Conservation (phyloP, 306 rosid genomes). For the Vicia villosa region DNA sequence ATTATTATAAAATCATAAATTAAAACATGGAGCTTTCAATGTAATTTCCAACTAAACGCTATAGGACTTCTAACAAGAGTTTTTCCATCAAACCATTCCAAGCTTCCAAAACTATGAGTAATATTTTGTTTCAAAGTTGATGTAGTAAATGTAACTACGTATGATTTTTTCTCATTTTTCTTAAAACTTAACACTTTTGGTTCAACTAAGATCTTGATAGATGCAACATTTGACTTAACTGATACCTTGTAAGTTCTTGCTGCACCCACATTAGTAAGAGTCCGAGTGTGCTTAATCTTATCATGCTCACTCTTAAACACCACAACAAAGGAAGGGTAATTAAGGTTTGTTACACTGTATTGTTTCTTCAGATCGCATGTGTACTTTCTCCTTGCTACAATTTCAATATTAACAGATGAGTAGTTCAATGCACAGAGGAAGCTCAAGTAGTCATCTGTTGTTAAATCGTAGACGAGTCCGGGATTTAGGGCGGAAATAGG, state of each 20-base stretch:
- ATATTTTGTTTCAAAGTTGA: conserved; percentile 4
- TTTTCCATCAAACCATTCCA: conserved; percentile 78
- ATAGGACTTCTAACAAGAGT: conserved; percentile 67
- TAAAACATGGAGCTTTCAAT: background rate
- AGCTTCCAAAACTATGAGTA: conserved; percentile 52
- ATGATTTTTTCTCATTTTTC: conserved; percentile 65
- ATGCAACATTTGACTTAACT: conserved; percentile 29
- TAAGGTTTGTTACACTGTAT: conserved; percentile 59
- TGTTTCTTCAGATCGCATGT: conserved; percentile 48
- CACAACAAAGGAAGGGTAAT: conserved; percentile 75
- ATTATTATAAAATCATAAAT: too few species aligned
- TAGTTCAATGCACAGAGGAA: too few species aligned
- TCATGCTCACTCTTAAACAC: conserved; percentile 36
- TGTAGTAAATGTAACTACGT: conserved; percentile 49
- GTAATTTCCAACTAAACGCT: conserved; percentile 21
- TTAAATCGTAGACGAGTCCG: too few species aligned
- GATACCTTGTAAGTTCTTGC: conserved; percentile 61
- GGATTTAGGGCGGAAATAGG: too few species aligned
- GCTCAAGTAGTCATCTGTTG: too few species aligned
- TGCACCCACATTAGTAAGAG: conserved; percentile 66
- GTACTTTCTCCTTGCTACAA: conserved; percentile 49
- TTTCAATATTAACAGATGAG: conserved; percentile 28
- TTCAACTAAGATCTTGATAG: conserved; percentile 52
- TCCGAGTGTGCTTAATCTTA: conserved; percentile 48
- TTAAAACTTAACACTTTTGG: conserved; percentile 59